These are phyloP conservation scores for Elaeis oleifera DNA, from an alignment of 202 grass and related monocot genomes.

Conservation along the genomic window DNA sequence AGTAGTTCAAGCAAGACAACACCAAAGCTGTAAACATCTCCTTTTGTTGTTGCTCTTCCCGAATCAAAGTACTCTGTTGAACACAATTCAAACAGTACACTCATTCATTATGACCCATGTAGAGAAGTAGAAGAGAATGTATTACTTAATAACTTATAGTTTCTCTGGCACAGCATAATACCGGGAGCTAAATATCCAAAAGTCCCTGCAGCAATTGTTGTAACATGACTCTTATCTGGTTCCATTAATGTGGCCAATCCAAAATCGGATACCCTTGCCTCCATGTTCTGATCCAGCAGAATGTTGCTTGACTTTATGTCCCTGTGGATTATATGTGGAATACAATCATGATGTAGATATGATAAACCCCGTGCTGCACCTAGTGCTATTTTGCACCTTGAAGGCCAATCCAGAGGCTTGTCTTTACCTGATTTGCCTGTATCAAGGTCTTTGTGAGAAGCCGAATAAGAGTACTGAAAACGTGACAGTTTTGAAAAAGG, in stretches of 20 bases:
- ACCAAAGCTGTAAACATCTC: slow-evolving; percentile 87
- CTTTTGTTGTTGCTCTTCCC: slow-evolving; percentile 60
- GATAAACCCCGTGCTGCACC: slow-evolving; percentile 49
- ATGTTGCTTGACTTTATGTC: slow-evolving; percentile 90
- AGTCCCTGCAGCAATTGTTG: slow-evolving; percentile 59
- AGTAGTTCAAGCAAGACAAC: slow-evolving; percentile 77
- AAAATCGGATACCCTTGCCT: slow-evolving; percentile 64
- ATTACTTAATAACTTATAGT: background rate
- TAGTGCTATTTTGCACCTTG: slow-evolving; percentile 39
- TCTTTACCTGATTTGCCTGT: slow-evolving; percentile 25
- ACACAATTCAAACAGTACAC: background rate
- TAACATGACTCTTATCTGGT: slow-evolving; percentile 55
- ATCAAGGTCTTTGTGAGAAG: background rate
- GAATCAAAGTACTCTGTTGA: slow-evolving; percentile 80
- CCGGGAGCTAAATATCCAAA: slow-evolving; percentile 77
- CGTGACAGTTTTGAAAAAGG: background rate
- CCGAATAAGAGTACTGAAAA: background rate
- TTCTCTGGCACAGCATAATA: background rate
- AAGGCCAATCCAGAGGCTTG: slow-evolving; percentile 30
- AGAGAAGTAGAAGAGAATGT: slow-evolving; percentile 5
- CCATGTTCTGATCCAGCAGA: slow-evolving; percentile 61
- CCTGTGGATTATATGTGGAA: slow-evolving; percentile 57
- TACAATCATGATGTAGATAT: slow-evolving; percentile 80
- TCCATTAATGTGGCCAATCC: slow-evolving; percentile 63
- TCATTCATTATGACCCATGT: background rate